Percentiles rank a stretch among this genome's conserved stretches.
These are phyloP conservation scores for Debaryomyces prosopidis DNA, from an alignment of 805 yeast genomes.

Conservation along the genomic window DNA sequence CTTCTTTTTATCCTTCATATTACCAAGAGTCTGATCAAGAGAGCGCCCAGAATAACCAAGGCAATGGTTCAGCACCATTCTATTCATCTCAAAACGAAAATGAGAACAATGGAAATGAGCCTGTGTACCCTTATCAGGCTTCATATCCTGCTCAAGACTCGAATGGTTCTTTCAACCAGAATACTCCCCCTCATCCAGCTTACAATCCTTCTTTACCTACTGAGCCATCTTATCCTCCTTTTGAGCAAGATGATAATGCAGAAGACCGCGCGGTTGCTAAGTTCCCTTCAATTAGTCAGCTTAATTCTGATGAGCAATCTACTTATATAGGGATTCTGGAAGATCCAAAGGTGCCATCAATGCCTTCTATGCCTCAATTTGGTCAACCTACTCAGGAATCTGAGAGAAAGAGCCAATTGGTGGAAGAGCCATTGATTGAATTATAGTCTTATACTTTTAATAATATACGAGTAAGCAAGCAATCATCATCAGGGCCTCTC, in stretches of 20 bases:
- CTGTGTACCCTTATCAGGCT: background rate
- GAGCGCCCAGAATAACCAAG: background rate
- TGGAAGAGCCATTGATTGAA: conserved; percentile 41
- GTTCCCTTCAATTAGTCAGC: conserved; percentile 9
- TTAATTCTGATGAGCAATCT: conserved; percentile 1
- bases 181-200: background rate
- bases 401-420: conserved; percentile 7
- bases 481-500: background rate
- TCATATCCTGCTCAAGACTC: background rate
- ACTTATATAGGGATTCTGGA: background rate
- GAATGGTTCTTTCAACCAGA: background rate
- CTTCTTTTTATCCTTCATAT: conserved; percentile 4
- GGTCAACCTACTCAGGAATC: conserved; percentile 1
- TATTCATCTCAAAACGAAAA: background rate
- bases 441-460: conserved; percentile 9
- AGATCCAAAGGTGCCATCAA: conserved; percentile 6
- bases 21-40: conserved; percentile 7
- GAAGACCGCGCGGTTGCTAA: conserved; percentile 7
- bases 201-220: background rate
- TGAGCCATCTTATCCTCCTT: conserved; percentile 1
- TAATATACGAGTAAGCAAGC: background rate
- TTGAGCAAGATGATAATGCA: conserved; percentile 4
- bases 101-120: background rate
- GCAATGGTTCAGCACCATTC: background rate
- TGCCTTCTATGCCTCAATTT: conserved; percentile 4